These are phyloP conservation scores for Magnusiomyces fungicola DNA, from an alignment of 1,139 yeast genomes.

Conservation along the genomic window DNA sequence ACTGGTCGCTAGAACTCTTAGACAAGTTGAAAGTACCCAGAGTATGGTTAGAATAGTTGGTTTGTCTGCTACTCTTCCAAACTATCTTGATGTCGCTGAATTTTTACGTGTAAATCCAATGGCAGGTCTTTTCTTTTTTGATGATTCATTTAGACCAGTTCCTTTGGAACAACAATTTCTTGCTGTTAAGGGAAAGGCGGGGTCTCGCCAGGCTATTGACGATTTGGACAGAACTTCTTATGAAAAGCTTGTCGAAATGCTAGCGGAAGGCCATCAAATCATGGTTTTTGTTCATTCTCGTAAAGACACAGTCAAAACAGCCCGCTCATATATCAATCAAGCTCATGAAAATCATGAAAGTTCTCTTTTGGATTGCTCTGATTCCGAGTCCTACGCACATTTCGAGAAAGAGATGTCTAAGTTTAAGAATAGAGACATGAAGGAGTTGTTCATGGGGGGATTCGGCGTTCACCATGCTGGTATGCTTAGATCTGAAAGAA, in stretches of 20 bases:
- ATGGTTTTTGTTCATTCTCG: constrained; percentile 97
- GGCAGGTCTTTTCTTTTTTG: constrained; percentile 90
- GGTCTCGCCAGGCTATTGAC: constrained; percentile 62
- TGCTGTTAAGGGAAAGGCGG: constrained; percentile 85
- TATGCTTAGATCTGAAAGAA: constrained; percentile 85
- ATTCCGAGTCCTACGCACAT: constrained; percentile 38
- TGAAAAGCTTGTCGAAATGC: constrained; percentile 62
- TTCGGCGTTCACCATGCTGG: constrained; percentile 98
- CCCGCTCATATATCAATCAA: constrained; percentile 61
- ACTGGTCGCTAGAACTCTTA: constrained; percentile 84
- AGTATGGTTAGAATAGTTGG: constrained; percentile 96
- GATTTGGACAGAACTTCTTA: constrained; percentile 72
- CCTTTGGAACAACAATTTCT: constrained; percentile 83
- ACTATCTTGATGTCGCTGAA: constrained; percentile 90
- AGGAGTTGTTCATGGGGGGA: constrained; percentile 73
- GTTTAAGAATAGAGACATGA: constrained; percentile 69
- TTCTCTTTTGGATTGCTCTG: constrained; percentile 55
- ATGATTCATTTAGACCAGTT: constrained; percentile 87
- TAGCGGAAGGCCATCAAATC: constrained; percentile 72
- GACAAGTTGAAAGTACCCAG: constrained; percentile 92
- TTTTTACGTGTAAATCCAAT: constrained; percentile 86
- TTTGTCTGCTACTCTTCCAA: constrained; percentile 92
- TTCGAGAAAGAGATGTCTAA: constrained; percentile 64
- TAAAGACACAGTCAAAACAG: constrained; percentile 83
- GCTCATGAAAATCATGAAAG: constrained; percentile 53